Evolutionary conservation across 139 green algal genomes (phyloP).

Genomic region (Coelastrella sp.): DNA sequence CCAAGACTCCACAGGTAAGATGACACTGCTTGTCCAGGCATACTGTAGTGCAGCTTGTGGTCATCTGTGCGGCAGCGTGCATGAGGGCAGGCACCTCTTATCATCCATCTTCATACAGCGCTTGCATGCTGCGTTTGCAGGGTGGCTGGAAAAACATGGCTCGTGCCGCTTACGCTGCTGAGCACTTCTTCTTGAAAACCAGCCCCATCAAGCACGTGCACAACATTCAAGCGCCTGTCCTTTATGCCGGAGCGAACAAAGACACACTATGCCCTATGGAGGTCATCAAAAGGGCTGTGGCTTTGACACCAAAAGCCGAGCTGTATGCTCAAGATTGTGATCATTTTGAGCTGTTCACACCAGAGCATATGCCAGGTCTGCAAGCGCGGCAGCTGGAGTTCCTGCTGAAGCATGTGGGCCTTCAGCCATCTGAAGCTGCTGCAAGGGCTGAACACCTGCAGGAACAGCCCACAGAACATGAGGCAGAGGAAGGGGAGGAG

Average conservation of each 20-base stretch:
- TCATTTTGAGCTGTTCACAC: slow-evolving; percentile 45
- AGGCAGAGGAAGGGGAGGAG: not conserved
- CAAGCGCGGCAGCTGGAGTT: slow-evolving; percentile 34
- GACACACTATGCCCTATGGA: slow-evolving; percentile 41
- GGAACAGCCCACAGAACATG: not conserved
- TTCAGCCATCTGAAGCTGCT: no score
- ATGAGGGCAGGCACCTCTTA: not conserved
- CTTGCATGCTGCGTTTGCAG: not conserved
- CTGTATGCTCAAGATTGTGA: slow-evolving; percentile 39
- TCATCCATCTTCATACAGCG: no score
- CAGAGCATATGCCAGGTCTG: slow-evolving; percentile 21
- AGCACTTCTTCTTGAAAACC: slow-evolving; percentile 33
- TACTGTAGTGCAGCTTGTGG: no score
- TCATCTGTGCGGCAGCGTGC: not conserved
- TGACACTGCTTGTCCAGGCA: not conserved
- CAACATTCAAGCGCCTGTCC: slow-evolving; percentile 22
- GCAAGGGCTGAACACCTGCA: not conserved
- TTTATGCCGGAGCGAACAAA: slow-evolving; percentile 18
- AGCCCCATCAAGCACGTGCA: slow-evolving; percentile 43
- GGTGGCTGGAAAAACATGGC: slow-evolving; percentile 43
- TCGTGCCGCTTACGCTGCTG: slow-evolving; percentile 26
- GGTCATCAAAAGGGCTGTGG: not conserved
- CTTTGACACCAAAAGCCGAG: slow-evolving; percentile 14
- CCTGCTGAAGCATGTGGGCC: slow-evolving; percentile 14
- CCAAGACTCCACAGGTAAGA: slow-evolving; percentile 14